Conservation (phyloP, 148 eudicot genomes). For the Persicaria tinctoria region DNA sequence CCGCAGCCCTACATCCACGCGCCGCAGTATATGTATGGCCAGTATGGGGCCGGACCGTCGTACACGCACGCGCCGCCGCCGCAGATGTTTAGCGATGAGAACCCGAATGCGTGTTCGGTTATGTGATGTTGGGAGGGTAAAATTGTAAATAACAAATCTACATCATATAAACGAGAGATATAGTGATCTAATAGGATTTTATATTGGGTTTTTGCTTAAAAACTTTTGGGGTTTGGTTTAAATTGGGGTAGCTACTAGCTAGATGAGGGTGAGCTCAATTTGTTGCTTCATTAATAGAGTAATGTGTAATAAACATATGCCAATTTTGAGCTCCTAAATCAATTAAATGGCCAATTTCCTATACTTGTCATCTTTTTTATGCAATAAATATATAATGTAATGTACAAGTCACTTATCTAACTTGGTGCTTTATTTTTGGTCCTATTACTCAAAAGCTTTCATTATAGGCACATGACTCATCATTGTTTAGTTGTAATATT, state of each 20-base stretch:
- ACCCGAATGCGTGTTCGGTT: slow-evolving; percentile 15
- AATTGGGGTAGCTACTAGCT: background rate
- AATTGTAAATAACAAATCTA: background rate
- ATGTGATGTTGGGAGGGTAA: background rate
- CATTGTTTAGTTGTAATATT: background rate
- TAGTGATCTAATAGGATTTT: slow-evolving; percentile 1
- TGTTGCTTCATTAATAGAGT: slow-evolving; percentile 4
- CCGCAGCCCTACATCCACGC: background rate
- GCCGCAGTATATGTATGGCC: background rate
- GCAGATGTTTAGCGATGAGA: slow-evolving; percentile 14
- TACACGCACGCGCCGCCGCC: background rate
- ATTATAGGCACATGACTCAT: background rate
- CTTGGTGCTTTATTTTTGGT: background rate
- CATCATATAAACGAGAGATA: background rate
- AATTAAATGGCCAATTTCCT: background rate
- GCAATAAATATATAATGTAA: background rate
- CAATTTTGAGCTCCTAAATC: slow-evolving; percentile 6
- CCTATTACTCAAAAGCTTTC: background rate
- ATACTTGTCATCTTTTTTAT: background rate
- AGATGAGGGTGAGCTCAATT: slow-evolving; percentile 2
- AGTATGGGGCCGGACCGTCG: background rate
- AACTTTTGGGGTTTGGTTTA: slow-evolving; percentile 2
- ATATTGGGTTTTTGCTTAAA: background rate
- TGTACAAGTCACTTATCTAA: background rate
- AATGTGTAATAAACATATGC: slow-evolving; percentile 4